phyloP scores from a whole-genome alignment of 2,329 filamentous ascomycete genomes.

The Aureobasidium namibiae region DNA sequence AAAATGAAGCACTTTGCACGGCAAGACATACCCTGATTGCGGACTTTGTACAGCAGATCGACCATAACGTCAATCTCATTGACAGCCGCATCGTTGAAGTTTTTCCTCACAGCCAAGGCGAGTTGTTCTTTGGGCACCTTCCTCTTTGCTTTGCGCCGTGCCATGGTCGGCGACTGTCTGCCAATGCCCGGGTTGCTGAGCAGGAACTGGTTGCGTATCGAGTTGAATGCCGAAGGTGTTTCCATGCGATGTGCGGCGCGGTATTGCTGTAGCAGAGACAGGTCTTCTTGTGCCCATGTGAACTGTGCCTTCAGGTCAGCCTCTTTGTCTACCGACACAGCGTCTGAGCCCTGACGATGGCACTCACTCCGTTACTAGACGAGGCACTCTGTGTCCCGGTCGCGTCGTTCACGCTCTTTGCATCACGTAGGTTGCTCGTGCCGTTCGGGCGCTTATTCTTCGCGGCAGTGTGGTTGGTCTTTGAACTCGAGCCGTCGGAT shows the following conservation, averaged over 20 bases:
- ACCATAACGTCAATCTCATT: slow-evolving; percentile 79
- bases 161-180: slow-evolving; percentile 67
- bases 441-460: slow-evolving; percentile 10
- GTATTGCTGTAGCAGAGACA: slow-evolving; percentile 59
- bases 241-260: slow-evolving; percentile 64
- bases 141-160: slow-evolving; percentile 53
- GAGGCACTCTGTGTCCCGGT: not conserved
- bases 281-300: slow-evolving; percentile 11
- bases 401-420: not conserved
- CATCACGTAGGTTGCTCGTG: slow-evolving; percentile 7
- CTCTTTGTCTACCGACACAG: not conserved
- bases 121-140: slow-evolving; percentile 66
- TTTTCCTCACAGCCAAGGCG: slow-evolving; percentile 64
- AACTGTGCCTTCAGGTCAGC: slow-evolving; percentile 2
- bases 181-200: slow-evolving; percentile 53
- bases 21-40: slow-evolving; percentile 43
- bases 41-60: slow-evolving; percentile 65
- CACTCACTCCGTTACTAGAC: slow-evolving; percentile 11
- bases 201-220: slow-evolving; percentile 41
- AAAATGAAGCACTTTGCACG: not conserved
- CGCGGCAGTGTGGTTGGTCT: not conserved
- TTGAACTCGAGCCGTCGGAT: slow-evolving; percentile 11
- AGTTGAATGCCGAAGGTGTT: slow-evolving; percentile 60
- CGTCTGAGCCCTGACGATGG: not conserved
- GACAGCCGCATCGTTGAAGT: slow-evolving; percentile 73